Evolutionary conservation across 345 rosid genomes (phyloP), one percentile per base, ranked within the genome.

Genomic region (Camelina neglecta): DNA sequence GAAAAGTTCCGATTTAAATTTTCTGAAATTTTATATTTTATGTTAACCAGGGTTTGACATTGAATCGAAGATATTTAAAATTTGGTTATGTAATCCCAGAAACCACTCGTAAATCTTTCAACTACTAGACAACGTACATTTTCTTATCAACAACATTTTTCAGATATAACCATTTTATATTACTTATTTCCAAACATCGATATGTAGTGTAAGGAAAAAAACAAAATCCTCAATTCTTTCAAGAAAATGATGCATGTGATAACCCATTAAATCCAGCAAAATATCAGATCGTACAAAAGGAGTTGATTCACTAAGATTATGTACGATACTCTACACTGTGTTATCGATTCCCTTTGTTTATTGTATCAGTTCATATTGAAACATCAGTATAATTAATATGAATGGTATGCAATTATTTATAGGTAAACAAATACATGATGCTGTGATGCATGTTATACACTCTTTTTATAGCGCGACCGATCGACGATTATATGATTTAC

Each of bases 291-390:
- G 70, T 69, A 53, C 75, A 9, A 69, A 76, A 61, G 59, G 44
- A 69, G 75, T 71, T 57, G 81, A 71, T 77, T 77, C 76, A 58
- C 62, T 49, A 26, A 71, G 76, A 77, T 71, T 54, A 24, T 38
- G 72, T 38, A 71, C 53, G 65, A 75, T 67, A 54, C 64, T 41
- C 72, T 45, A 35, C 9, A 20, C 45, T 11, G 55, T 51, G 51
- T 16, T 51, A 29, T 73, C n/a, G 60, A 49, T 59, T 60, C 5
- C 16, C 16, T 60, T 61, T 61, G 24, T 26, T 38, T 67, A 26
- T 41, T 39, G 36, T 13, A 38, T 42, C 64, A 38, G 39, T 41
- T 23, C 51, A 72, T 53, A 16, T 23, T 7, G 16, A 63, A 51
- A 41, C 11, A 41, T 21, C 16, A 5, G 11, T 36, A n/a, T 50